These are phyloP conservation scores for Ceratocystis lukuohia DNA, from an alignment of 2,329 filamentous ascomycete genomes.

Conservation along the genomic window DNA sequence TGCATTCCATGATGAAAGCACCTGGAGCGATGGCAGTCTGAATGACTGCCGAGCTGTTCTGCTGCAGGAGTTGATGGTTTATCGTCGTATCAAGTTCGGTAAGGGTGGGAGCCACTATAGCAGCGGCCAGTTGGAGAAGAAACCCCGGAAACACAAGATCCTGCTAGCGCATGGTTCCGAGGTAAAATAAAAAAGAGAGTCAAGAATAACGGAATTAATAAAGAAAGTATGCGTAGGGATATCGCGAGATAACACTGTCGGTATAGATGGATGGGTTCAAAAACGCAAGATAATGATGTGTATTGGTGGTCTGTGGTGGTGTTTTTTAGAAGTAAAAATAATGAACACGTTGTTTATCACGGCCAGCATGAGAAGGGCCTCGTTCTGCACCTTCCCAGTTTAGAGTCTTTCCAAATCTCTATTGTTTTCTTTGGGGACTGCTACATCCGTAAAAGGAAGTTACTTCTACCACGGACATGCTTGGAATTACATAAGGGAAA, in stretches of 20 bases:
- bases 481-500: not conserved
- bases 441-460: not conserved
- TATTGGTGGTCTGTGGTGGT: not conserved
- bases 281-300: conserved; percentile 7
- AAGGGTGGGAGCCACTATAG: conserved; percentile 1
- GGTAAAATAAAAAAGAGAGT: not conserved
- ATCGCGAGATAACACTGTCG: not conserved
- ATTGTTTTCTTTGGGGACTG: not conserved
- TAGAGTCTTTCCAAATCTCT: not conserved
- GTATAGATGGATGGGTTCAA: not conserved
- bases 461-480: not conserved
- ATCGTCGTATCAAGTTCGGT: conserved; percentile 1
- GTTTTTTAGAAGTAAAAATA: not conserved
- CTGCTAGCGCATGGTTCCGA: conserved; percentile 3
- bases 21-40: conserved; percentile 9
- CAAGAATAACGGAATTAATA: not conserved
- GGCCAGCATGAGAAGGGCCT: not conserved
- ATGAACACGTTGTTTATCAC: not conserved
- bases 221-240: not conserved
- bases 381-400: not conserved
- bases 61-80: not conserved
- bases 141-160: not conserved
- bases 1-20: conserved; percentile 23
- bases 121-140: conserved; percentile 3
- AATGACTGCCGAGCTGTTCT: not conserved